Evolutionary conservation across 306 rosid genomes (phyloP).

Genomic region (Senna tora): DNA sequence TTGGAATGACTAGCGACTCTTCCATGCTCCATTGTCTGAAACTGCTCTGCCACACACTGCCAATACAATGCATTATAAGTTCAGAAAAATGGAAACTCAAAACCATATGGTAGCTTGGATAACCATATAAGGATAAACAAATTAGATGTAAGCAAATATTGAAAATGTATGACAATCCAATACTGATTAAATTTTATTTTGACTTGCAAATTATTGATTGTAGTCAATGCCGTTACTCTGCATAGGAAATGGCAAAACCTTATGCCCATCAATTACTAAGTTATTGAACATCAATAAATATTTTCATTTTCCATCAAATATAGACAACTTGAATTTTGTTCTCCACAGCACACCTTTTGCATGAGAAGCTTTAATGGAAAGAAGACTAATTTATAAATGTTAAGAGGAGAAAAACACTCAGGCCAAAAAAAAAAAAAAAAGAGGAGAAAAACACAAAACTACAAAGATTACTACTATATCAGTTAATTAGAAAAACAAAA

Average conservation of each 20-base stretch:
- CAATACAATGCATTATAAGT: constrained; percentile 42
- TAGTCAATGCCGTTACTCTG: background rate
- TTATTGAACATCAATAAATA: background rate
- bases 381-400: too few species aligned
- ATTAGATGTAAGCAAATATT: constrained; percentile 4
- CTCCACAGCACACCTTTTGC: background rate
- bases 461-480: constrained; percentile 6
- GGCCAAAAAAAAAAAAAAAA: background rate
- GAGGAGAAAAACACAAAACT: constrained; percentile 1
- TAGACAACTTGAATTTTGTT: background rate
- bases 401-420: too few species aligned
- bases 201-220: background rate
- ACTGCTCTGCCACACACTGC: constrained; percentile 70
- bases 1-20: constrained; percentile 42
- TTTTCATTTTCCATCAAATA: background rate
- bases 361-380: background rate
- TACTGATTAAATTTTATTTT: background rate
- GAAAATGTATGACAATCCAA: background rate
- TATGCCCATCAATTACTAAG: background rate
- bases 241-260: background rate
- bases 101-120: background rate
- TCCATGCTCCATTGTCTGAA: constrained; percentile 42
- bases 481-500: constrained; percentile 5
- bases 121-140: background rate
- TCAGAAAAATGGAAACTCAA: constrained; percentile 24